Evolutionary conservation across 1,139 yeast genomes (phyloP).

Genomic region (Diutina pseudorugosa): DNA sequence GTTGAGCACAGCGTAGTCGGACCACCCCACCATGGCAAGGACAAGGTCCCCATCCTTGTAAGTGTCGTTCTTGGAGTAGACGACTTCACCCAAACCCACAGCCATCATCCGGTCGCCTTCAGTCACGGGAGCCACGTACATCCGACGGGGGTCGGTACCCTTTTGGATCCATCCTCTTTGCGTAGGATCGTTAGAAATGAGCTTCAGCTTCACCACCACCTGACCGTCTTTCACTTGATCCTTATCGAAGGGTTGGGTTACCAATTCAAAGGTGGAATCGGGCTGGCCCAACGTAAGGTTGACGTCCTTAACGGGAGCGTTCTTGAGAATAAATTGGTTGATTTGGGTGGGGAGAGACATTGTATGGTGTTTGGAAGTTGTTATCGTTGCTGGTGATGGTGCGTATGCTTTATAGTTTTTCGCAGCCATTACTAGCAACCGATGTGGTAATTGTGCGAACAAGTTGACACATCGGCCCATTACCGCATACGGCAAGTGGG

Average conservation of each 20-base stretch:
- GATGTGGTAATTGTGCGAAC: background rate
- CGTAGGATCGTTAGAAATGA: constrained; percentile 59
- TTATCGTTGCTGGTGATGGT: background rate
- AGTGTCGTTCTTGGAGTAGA: constrained; percentile 27
- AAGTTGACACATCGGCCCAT: too few species aligned
- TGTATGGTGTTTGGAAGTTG: background rate
- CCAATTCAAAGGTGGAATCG: constrained; percentile 24
- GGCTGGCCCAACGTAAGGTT: constrained; percentile 15
- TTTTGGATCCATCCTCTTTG: constrained; percentile 51
- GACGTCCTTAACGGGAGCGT: constrained; percentile 11
- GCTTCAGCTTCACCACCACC: constrained; percentile 32
- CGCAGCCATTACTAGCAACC: background rate
- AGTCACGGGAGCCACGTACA: constrained; percentile 36
- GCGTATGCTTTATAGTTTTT: background rate
- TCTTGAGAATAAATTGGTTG: constrained; percentile 10
- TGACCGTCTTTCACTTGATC: constrained; percentile 27
- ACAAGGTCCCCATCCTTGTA: constrained; percentile 33
- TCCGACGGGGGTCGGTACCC: constrained; percentile 25
- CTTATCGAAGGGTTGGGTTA: constrained; percentile 11
- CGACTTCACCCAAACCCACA: constrained; percentile 36
- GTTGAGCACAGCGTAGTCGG: constrained; percentile 22
- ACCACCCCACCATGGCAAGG: constrained; percentile 25
- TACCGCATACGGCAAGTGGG: background rate
- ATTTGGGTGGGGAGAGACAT: background rate
- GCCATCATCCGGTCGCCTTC: constrained; percentile 39